phyloP scores from a whole-genome alignment of 1,284 basidiomycete species.

The Ganoderma multipileum region DNA sequence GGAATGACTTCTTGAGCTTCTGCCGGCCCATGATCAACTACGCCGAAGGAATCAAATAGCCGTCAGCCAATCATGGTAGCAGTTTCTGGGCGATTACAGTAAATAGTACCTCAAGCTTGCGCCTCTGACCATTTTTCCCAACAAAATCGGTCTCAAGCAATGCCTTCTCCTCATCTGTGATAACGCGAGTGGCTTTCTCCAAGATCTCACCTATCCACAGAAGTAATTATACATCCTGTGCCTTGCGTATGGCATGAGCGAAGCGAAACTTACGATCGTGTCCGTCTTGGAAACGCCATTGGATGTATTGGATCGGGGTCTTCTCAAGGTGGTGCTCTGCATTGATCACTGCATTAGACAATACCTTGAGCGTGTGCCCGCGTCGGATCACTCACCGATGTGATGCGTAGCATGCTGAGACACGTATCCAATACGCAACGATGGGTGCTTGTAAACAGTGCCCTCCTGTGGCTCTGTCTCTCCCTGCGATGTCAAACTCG shows the following conservation, averaged over 20 bases:
- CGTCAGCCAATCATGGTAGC: slow-evolving; percentile 10
- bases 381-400: slow-evolving; percentile 58
- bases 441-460: slow-evolving; percentile 94
- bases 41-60: slow-evolving; percentile 10
- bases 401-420: slow-evolving; percentile 98
- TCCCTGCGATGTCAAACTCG: slow-evolving; percentile 59
- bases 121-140: slow-evolving; percentile 90
- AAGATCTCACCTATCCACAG: slow-evolving; percentile 74
- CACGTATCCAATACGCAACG: slow-evolving; percentile 96
- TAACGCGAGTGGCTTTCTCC: slow-evolving; percentile 90
- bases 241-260: slow-evolving; percentile 9
- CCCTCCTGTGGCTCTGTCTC: slow-evolving; percentile 95
- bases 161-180: slow-evolving; percentile 89
- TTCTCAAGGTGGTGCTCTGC: slow-evolving; percentile 92
- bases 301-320: slow-evolving; percentile 95
- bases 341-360: slow-evolving; percentile 18
- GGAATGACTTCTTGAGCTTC: slow-evolving; percentile 96
- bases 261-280: slow-evolving; percentile 82
- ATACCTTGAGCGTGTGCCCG: slow-evolving; percentile 7
- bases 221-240: not conserved
- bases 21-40: slow-evolving; percentile 94
- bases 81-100: not conserved
- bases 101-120: slow-evolving; percentile 83
- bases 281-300: slow-evolving; percentile 99
- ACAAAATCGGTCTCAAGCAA: slow-evolving; percentile 90